These are phyloP conservation scores for Cystoisospora suis DNA, from an alignment of 169 alveolate species.

Conservation along the genomic window DNA sequence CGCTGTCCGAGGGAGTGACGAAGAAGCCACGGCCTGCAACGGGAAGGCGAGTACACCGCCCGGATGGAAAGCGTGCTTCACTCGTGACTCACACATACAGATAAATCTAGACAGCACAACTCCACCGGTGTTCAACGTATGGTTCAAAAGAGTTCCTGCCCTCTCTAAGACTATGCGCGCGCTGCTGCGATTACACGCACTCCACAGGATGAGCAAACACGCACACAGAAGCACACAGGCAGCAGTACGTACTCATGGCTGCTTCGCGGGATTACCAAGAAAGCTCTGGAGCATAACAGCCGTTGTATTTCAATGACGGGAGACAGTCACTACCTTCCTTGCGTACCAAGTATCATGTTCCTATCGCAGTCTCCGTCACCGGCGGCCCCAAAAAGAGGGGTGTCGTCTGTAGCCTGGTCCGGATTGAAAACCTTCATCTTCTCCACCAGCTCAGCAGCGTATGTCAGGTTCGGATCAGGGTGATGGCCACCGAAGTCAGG, in stretches of 20 bases:
- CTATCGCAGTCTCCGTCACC: slow-evolving; percentile 98
- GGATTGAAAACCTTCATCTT: slow-evolving; percentile 69
- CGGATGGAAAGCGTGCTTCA: too few relatives aligned
- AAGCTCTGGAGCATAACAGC: not conserved
- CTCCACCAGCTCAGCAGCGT: slow-evolving; percentile 92
- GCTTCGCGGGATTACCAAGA: not conserved
- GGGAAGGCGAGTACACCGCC: too few relatives aligned
- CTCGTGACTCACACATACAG: too few relatives aligned
- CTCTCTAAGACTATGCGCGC: too few relatives aligned
- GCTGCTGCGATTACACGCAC: too few relatives aligned
- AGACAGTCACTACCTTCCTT: too few relatives aligned
- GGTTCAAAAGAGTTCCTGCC: too few relatives aligned
- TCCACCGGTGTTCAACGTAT: too few relatives aligned
- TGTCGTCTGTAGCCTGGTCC: slow-evolving; percentile 58
- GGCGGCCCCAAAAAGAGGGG: slow-evolving; percentile 95
- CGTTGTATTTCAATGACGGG: too few relatives aligned
- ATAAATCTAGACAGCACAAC: too few relatives aligned
- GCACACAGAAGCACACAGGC: not conserved
- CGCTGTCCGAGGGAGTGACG: slow-evolving; percentile 95
- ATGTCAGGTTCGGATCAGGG: slow-evolving; percentile 93
- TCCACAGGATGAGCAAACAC: too few relatives aligned
- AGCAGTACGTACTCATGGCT: not conserved
- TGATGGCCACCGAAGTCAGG: slow-evolving; percentile 91
- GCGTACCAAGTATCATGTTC: slow-evolving; percentile 91
- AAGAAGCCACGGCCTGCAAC: slow-evolving; percentile 87